Conservation (phyloP, 805 yeast genomes). For the Ogataea degrootiae region DNA sequence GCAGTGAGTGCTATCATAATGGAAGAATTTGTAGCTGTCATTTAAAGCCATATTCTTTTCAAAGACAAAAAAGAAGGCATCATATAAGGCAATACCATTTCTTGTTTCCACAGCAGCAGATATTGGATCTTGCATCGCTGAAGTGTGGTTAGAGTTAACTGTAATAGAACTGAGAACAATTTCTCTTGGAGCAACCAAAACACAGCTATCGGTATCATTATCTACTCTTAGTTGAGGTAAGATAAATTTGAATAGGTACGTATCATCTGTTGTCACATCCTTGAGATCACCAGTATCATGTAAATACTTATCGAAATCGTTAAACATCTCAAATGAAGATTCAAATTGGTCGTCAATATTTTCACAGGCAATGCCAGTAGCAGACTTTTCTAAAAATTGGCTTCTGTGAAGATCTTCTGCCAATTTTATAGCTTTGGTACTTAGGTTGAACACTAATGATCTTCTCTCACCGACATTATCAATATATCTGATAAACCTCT, state of each 20-base stretch:
- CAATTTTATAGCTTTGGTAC: slow-evolving; percentile 27
- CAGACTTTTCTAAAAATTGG: slow-evolving; percentile 4
- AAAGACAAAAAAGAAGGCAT: slow-evolving; percentile 51
- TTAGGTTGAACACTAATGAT: slow-evolving; percentile 25
- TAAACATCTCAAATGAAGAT: slow-evolving; percentile 25
- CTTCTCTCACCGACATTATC: slow-evolving; percentile 24
- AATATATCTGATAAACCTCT: slow-evolving; percentile 55
- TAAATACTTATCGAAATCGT: slow-evolving; percentile 51
- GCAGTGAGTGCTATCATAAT: slow-evolving; percentile 24
- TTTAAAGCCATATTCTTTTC: slow-evolving; percentile 32
- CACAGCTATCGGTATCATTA: slow-evolving; percentile 41
- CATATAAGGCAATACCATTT: slow-evolving; percentile 50
- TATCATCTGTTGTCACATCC: slow-evolving; percentile 24
- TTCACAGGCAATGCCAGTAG: slow-evolving; percentile 1
- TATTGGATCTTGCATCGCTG: slow-evolving; percentile 33
- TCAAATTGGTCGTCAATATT: slow-evolving; percentile 15
- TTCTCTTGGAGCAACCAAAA: slow-evolving; percentile 52
- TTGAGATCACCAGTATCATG: slow-evolving; percentile 24
- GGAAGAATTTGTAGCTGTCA: slow-evolving; percentile 30
- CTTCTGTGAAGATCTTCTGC: slow-evolving; percentile 24
- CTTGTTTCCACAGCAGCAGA: slow-evolving; percentile 49
- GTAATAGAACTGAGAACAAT: slow-evolving; percentile 50
- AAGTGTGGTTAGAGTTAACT: slow-evolving; percentile 37
- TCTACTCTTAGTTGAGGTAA: slow-evolving; percentile 77
- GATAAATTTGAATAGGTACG: slow-evolving; percentile 57